Evolutionary conservation across 371 early-diverging fungal species (phyloP).

Genomic region (Fennellomyces sp.): DNA sequence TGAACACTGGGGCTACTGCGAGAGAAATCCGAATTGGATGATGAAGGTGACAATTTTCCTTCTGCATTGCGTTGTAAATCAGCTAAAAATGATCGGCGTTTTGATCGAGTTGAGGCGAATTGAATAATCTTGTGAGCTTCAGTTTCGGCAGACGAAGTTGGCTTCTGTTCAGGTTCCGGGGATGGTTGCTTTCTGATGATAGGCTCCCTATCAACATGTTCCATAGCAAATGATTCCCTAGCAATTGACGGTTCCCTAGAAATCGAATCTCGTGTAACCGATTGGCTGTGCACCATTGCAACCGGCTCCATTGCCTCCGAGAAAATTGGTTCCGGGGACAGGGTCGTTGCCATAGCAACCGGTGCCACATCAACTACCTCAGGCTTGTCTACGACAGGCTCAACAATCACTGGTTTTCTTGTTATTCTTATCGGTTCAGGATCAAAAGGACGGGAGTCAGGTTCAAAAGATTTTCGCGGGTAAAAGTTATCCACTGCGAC

Average conservation of each 20-base stretch:
- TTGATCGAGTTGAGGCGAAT: conserved; percentile 12
- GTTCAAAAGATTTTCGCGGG: too few species aligned
- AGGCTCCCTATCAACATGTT: background rate
- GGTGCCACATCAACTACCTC: too few species aligned
- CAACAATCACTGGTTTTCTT: background rate
- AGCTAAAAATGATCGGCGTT: conserved; percentile 7
- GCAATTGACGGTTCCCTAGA: too few species aligned
- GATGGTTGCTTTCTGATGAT: background rate
- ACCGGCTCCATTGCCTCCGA: too few species aligned
- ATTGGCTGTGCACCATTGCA: too few species aligned
- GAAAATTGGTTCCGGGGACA: too few species aligned
- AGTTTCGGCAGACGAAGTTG: background rate
- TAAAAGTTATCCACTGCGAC: conserved; percentile 2
- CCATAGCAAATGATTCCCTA: background rate
- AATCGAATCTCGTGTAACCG: too few species aligned
- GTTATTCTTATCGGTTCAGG: background rate
- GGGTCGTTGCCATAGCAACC: too few species aligned
- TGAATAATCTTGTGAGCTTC: conserved; percentile 7
- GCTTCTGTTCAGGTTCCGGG: background rate
- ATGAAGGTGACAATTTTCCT: background rate
- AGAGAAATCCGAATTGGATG: background rate
- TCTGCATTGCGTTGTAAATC: background rate
- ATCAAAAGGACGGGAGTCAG: too few species aligned
- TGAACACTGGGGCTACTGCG: conserved; percentile 2
- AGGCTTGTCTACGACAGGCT: too few species aligned